Conservation (phyloP, 1,284 basidiomycete species). For the Gomphus bonarii region DNA sequence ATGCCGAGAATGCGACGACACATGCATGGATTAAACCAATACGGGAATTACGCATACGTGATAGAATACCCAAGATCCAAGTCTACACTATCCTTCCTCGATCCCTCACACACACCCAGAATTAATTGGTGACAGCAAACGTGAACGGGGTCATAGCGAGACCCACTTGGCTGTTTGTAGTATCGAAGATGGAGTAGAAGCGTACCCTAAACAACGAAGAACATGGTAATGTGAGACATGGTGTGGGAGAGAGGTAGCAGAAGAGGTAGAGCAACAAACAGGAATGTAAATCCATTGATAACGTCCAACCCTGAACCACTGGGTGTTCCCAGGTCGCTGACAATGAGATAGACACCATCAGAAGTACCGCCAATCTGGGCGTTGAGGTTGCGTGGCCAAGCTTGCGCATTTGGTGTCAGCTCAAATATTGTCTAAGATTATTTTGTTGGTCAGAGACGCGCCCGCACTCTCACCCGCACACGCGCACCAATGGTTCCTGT, state of each 20-base stretch:
- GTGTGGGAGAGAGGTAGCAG: not conserved
- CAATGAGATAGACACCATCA: conserved; percentile 15
- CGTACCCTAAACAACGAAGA: not conserved
- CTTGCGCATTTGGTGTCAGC: conserved; percentile 18
- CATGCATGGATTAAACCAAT: too few relatives aligned
- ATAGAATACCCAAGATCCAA: too few relatives aligned
- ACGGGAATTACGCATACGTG: too few relatives aligned
- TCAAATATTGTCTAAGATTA: conserved; percentile 16
- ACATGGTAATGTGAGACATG: not conserved
- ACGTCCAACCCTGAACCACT: conserved; percentile 25
- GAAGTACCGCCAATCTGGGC: conserved; percentile 14
- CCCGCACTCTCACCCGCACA: too few relatives aligned
- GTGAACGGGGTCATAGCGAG: conserved; percentile 4
- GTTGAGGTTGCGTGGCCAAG: conserved; percentile 17
- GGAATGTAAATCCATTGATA: conserved; percentile 19
- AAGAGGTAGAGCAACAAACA: not conserved
- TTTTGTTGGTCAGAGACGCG: not conserved
- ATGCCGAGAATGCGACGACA: too few relatives aligned
- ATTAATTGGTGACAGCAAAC: not conserved
- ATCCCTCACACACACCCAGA: not conserved
- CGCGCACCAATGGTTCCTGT: too few relatives aligned
- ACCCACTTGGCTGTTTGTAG: not conserved
- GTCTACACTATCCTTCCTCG: too few relatives aligned
- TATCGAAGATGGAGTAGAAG: conserved; percentile 8
- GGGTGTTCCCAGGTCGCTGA: conserved; percentile 19